Evolutionary conservation across 2,329 filamentous ascomycete species (phyloP).

Genomic region (Clonostachys sp.): DNA sequence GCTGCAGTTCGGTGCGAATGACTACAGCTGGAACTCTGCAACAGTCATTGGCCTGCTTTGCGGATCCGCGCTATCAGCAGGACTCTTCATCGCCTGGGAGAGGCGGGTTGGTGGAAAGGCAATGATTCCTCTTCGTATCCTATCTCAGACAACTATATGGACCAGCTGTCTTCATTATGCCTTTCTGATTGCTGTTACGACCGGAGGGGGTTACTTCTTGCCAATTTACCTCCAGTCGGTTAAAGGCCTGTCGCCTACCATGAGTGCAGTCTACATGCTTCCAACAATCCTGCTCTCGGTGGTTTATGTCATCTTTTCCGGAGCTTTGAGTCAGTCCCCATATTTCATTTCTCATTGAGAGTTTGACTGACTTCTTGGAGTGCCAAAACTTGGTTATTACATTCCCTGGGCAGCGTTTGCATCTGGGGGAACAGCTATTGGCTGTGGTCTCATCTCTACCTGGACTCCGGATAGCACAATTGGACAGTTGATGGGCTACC

Average conservation of each 20-base stretch:
- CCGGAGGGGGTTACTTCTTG: conserved; percentile 34
- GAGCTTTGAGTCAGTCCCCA: conserved; percentile 18
- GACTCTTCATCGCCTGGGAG: conserved; percentile 23
- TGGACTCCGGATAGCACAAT: conserved; percentile 21
- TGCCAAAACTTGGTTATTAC: conserved; percentile 5
- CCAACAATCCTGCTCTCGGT: conserved; percentile 31
- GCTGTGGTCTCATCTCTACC: conserved; percentile 28
- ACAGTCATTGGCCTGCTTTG: conserved; percentile 29
- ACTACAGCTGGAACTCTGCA: conserved; percentile 19
- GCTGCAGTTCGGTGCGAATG: conserved; percentile 33
- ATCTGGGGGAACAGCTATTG: conserved; percentile 25
- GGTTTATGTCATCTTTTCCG: conserved; percentile 25
- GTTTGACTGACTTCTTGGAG: conserved; percentile 9
- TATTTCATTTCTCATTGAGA: conserved; percentile 6
- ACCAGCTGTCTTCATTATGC: conserved; percentile 28
- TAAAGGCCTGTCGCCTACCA: conserved; percentile 26
- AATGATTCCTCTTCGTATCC: conserved; percentile 18
- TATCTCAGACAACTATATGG: conserved; percentile 11
- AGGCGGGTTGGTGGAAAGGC: conserved; percentile 27
- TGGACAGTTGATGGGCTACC: conserved; percentile 40
- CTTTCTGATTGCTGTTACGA: conserved; percentile 31
- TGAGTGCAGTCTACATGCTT: conserved; percentile 31
- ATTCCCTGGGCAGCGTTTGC: conserved; percentile 20
- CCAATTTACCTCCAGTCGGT: conserved; percentile 44
- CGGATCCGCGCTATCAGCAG: conserved; percentile 16